Conservation (phyloP, 1,284 basidiomycete species). For the Rhizoctonia solani region DNA sequence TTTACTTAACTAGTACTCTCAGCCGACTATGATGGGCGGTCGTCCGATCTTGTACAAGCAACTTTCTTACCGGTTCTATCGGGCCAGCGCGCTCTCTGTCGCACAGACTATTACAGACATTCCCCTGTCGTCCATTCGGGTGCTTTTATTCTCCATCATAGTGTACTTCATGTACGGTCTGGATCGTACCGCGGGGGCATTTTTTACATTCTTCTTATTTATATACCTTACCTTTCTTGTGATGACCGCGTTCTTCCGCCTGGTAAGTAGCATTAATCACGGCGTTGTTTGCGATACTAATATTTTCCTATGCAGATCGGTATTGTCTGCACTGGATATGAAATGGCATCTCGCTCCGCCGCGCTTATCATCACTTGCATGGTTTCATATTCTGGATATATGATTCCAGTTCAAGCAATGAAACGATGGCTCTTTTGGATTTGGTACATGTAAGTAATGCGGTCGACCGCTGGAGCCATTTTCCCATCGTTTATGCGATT, state of each 20-base stretch:
- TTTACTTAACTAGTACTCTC: not conserved
- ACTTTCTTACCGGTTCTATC: conserved; percentile 73
- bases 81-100: conserved; percentile 71
- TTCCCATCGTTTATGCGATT: conserved; percentile 41
- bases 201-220: conserved; percentile 4
- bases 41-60: conserved; percentile 67
- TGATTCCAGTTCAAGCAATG: conserved; percentile 66
- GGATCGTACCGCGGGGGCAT: not conserved
- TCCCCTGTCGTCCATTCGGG: conserved; percentile 51
- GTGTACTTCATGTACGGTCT: conserved; percentile 52
- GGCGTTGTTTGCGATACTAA: conserved; percentile 1
- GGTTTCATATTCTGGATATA: conserved; percentile 45
- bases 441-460: conserved; percentile 39
- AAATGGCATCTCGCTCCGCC: conserved; percentile 55
- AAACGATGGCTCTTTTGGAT: conserved; percentile 90
- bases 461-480: conserved; percentile 45
- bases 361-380: conserved; percentile 50
- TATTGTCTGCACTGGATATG: conserved; percentile 49
- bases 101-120: conserved; percentile 57
- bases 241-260: conserved; percentile 48
- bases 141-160: conserved; percentile 52
- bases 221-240: conserved; percentile 47
- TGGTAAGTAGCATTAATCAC: conserved; percentile 47
- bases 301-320: conserved; percentile 46
- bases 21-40: conserved; percentile 70